These are phyloP conservation scores for Cystoisospora suis DNA, from an alignment of 169 alveolate genomes.

Conservation along the genomic window DNA sequence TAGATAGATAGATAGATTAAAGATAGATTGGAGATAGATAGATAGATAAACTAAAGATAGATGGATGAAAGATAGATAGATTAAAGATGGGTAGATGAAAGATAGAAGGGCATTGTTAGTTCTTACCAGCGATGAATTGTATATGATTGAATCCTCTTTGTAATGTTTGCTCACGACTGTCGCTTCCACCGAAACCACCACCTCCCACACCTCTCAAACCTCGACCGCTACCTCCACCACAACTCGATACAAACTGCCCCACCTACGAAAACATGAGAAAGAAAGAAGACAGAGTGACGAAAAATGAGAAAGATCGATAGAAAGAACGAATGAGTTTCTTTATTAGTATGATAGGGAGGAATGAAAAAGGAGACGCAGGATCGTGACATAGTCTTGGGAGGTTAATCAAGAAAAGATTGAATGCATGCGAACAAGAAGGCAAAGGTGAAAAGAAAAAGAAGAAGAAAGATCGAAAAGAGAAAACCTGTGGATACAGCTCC, in stretches of 20 bases:
- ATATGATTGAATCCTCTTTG: conserved; percentile 21
- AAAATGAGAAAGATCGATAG: too few species aligned
- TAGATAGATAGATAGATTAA: neutral
- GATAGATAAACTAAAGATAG: neutral
- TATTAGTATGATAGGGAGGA: neutral
- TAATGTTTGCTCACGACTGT: conserved; percentile 1
- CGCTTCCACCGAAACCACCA: neutral
- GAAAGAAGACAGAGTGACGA: too few species aligned
- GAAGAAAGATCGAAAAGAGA: neutral
- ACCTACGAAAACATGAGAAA: neutral
- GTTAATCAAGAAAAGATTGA: too few species aligned
- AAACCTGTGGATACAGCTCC: neutral
- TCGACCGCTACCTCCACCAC: neutral
- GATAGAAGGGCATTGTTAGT: neutral
- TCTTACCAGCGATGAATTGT: neutral
- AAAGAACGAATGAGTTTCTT: neutral
- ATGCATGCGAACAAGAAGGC: neutral
- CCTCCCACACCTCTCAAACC: neutral
- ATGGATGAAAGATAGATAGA: neutral
- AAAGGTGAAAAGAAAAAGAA: neutral
- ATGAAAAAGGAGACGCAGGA: neutral
- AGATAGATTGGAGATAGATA: neutral
- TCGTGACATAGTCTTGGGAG: too few species aligned
- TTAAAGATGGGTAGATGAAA: neutral
- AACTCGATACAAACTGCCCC: conserved; percentile 34